Evolutionary conservation across 2,329 filamentous ascomycete species (phyloP).

Genomic region (Trichoderma harzianum): DNA sequence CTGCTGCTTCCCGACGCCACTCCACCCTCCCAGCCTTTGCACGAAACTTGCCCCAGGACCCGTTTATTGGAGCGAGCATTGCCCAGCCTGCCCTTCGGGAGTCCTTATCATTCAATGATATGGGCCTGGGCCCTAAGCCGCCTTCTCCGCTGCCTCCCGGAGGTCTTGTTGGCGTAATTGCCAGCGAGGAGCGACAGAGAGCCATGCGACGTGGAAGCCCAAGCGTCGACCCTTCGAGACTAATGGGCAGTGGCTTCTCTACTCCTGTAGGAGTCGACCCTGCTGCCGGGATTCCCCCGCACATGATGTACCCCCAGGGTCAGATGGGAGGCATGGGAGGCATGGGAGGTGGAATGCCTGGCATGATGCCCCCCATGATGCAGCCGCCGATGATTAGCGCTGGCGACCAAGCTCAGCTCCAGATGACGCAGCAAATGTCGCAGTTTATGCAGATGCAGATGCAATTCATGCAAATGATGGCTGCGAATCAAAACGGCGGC

Average conservation of each 20-base stretch:
- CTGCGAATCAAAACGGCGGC: conserved; percentile 34
- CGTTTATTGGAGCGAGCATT: conserved; percentile 76
- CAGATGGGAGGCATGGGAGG: conserved; percentile 24
- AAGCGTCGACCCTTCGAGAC: conserved; percentile 54
- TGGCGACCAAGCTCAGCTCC: conserved; percentile 70
- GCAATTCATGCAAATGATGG: conserved; percentile 89
- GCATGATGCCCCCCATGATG: conserved; percentile 37
- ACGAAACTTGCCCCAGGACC: conserved; percentile 75
- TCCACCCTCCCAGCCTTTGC: conserved; percentile 74
- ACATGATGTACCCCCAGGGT: conserved; percentile 38
- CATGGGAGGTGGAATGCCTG: conserved; percentile 27
- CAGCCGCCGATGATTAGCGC: conserved; percentile 49
- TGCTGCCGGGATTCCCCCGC: conserved; percentile 45
- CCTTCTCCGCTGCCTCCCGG: conserved; percentile 57
- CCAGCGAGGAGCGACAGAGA: conserved; percentile 74
- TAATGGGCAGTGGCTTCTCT: conserved; percentile 33
- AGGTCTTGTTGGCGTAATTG: conserved; percentile 84
- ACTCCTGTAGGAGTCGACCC: conserved; percentile 46
- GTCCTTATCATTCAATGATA: conserved; percentile 66
- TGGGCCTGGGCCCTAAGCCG: conserved; percentile 40
- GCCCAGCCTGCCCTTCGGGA: conserved; percentile 71
- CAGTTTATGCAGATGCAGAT: conserved; percentile 93
- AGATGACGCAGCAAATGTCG: conserved; percentile 79
- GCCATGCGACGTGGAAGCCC: conserved; percentile 77
- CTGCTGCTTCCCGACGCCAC: conserved; percentile 30